Evolutionary conservation across 202 grass and related monocot species (phyloP), one percentile per base, ranked within the genome.

Genomic region (Carex arenaria): DNA sequence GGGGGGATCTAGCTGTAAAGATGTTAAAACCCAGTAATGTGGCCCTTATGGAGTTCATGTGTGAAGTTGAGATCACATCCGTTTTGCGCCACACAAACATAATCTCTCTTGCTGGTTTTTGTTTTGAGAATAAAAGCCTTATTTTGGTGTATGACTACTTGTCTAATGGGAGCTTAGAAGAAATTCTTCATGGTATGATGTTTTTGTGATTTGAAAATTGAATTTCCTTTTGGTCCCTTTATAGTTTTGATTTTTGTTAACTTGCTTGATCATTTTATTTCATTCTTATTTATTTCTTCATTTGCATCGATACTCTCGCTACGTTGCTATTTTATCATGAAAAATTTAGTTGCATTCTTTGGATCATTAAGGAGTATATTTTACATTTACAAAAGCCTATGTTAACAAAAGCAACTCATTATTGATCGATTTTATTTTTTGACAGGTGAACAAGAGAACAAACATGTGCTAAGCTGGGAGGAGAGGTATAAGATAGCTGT

Each of bases 141-240:
- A 85, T 96, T 53, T 87, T 99, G 88, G 88, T 95, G 63, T 96
- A 92, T 73, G 85, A 99, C 63, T 94, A 92, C 87, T 83, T 94
- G 78, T 79, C 85, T 23, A 83, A 83, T 83, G 96, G 93, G 64
- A 99, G 89, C 86, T 87, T 99, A 83, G 96, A 94, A 55, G 85
- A 87, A 88, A 82, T 82, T 42, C 89, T 99, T 88, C 93, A 99
- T 82, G 96, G 96, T 99, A 89, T 85, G 15, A 32, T 75, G 8
- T 60, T 78, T 13, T 57, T 32, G 7, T 67, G 12, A 36, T 67
- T 67, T 67, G 13, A 67, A 42, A 42, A 43, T 45, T 53, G 45
- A 15, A 17, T 67, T 67, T 34, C 10, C 13, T 15, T 34, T 32
- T 32, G 5, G 17, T 18, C 7, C 7, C n/a, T 13, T 66, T 66